phyloP scores from a whole-genome alignment of 1,284 basidiomycete species.

The Ceratobasidium sp. region DNA sequence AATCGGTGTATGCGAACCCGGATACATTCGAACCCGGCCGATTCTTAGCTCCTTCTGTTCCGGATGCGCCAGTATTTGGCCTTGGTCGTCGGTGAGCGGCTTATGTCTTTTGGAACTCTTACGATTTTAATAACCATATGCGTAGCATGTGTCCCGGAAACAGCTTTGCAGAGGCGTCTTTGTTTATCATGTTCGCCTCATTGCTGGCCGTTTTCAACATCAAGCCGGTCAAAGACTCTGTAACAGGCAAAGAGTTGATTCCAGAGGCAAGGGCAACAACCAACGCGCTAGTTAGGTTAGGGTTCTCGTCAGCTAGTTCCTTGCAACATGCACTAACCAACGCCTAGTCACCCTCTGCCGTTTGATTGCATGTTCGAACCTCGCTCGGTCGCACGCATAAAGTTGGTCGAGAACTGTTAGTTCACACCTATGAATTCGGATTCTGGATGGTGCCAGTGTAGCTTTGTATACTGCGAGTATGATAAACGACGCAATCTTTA shows the following conservation, averaged over 20 bases:
- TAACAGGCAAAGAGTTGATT: conserved; percentile 15
- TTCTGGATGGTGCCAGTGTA: neutral
- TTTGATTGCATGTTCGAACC: conserved; percentile 24
- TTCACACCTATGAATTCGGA: neutral
- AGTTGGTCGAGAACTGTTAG: neutral
- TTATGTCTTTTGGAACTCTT: neutral
- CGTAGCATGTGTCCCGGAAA: conserved; percentile 36
- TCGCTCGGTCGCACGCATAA: neutral
- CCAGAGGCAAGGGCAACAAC: conserved; percentile 20
- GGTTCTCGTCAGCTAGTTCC: neutral
- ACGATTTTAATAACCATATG: neutral
- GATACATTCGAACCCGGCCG: conserved; percentile 61
- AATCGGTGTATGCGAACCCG: neutral
- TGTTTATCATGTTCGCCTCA: conserved; percentile 35
- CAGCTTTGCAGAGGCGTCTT: conserved; percentile 16
- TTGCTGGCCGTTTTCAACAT: conserved; percentile 32
- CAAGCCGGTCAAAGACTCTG: conserved; percentile 8
- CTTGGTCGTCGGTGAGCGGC: conserved; percentile 33
- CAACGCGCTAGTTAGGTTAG: conserved; percentile 28
- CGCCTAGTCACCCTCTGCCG: conserved; percentile 11
- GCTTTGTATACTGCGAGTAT: too few species aligned
- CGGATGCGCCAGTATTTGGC: conserved; percentile 20
- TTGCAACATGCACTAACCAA: neutral
- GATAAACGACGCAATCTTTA: too few species aligned
- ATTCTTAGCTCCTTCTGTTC: conserved; percentile 51